Conservation (phyloP, 2,329 filamentous ascomycete species). For the Stagonosporopsis vannaccii region DNA sequence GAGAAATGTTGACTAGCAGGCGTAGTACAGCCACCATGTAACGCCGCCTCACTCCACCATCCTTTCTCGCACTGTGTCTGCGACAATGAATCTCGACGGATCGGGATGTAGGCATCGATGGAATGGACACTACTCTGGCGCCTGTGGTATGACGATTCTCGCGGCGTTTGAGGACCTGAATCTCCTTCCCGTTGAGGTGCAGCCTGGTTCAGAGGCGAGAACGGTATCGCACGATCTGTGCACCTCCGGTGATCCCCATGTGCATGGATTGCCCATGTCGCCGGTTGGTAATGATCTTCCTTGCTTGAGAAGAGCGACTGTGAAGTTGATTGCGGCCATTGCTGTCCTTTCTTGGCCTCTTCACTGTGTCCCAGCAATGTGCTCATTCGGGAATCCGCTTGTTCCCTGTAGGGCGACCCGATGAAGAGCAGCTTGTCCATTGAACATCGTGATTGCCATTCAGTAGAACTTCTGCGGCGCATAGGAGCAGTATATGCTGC, state of each 20-base stretch:
- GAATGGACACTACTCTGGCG: neutral
- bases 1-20: conserved; percentile 9
- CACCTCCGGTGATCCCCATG: neutral
- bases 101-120: neutral
- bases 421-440: neutral
- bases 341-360: neutral
- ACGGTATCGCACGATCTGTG: neutral
- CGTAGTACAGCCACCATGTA: conserved; percentile 6
- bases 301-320: neutral
- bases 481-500: neutral
- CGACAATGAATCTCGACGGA: neutral
- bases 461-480: neutral
- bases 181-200: neutral
- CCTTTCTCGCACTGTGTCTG: conserved; percentile 7
- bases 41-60: conserved; percentile 17
- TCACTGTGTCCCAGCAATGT: neutral
- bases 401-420: neutral
- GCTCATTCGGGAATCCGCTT: neutral
- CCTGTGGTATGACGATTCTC: neutral
- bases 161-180: neutral
- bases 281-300: neutral
- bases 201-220: neutral
- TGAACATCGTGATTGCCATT: neutral
- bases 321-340: neutral
- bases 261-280: neutral